Conservation (phyloP, 441 rosid genomes). For the Bruguiera hainesii region DNA sequence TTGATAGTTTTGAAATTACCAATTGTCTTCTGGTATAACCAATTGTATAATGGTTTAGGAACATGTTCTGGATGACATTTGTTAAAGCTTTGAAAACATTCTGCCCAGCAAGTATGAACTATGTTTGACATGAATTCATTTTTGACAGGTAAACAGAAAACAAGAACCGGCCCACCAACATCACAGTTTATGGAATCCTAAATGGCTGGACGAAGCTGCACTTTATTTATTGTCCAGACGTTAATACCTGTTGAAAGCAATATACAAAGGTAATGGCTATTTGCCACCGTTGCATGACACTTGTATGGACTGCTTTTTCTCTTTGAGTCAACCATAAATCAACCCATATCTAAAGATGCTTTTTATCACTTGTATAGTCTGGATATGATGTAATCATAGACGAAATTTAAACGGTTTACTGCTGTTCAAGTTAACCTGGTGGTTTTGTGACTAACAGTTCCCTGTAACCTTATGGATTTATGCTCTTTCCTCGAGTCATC, state of each 20-base stretch:
- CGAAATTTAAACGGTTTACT: slow-evolving; percentile 20
- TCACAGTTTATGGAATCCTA: slow-evolving; percentile 80
- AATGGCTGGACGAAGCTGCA: slow-evolving; percentile 10
- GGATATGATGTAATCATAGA: slow-evolving; percentile 35
- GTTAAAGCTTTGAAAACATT: background rate
- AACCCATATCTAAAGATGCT: slow-evolving; percentile 26
- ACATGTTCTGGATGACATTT: background rate
- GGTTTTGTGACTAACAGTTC: slow-evolving; percentile 25
- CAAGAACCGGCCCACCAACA: slow-evolving; percentile 69
- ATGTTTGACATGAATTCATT: slow-evolving; percentile 13
- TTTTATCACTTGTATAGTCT: slow-evolving; percentile 17
- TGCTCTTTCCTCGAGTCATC: too few relatives aligned
- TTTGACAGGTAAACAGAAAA: slow-evolving; percentile 63
- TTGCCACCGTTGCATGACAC: slow-evolving; percentile 17
- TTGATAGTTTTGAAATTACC: too few relatives aligned
- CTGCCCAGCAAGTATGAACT: background rate
- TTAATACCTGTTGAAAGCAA: background rate
- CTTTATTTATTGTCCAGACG: slow-evolving; percentile 9
- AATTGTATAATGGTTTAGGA: background rate
- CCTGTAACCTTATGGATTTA: too few relatives aligned
- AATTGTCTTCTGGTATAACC: too few relatives aligned
- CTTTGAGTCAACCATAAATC: slow-evolving; percentile 3
- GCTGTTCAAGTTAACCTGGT: slow-evolving; percentile 22
- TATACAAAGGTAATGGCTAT: slow-evolving; percentile 20
- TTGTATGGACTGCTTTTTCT: slow-evolving; percentile 14